Evolutionary conservation across 169 alveolate species (phyloP).

Genomic region (Plasmodium blacklocki): DNA sequence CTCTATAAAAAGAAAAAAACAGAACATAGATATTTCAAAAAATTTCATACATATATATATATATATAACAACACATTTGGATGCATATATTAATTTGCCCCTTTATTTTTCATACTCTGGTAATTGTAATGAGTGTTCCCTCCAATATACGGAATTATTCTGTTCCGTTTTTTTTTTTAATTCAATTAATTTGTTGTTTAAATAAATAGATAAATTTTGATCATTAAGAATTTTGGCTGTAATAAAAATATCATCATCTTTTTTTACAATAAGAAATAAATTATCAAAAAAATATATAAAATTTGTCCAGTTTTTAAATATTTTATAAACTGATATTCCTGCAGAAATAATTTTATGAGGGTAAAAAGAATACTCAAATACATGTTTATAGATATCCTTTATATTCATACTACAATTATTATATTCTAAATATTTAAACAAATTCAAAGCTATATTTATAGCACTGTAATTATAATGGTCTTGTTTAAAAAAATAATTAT

Average conservation of each 20-base stretch:
- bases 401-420: constrained; percentile 74
- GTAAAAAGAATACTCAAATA: constrained; percentile 82
- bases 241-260: constrained; percentile 27
- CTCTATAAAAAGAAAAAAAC: constrained; percentile 12
- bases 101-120: constrained; percentile 31
- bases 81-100: not conserved
- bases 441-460: constrained; percentile 79
- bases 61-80: not conserved
- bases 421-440: constrained; percentile 74
- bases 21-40: not conserved
- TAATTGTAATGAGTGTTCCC: constrained; percentile 43
- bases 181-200: constrained; percentile 55
- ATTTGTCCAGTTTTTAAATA: constrained; percentile 79
- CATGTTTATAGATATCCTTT: constrained; percentile 66
- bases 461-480: constrained; percentile 81
- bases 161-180: constrained; percentile 41
- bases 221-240: constrained; percentile 53
- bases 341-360: constrained; percentile 81
- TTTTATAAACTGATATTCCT: constrained; percentile 81
- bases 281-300: constrained; percentile 72
- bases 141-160: constrained; percentile 50
- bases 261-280: constrained; percentile 17
- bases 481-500: constrained; percentile 80
- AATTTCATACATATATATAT: not conserved
- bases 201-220: constrained; percentile 38